phyloP scores from a whole-genome alignment of 2,329 filamentous ascomycete species.

The Colletotrichum lindemuthianum region DNA sequence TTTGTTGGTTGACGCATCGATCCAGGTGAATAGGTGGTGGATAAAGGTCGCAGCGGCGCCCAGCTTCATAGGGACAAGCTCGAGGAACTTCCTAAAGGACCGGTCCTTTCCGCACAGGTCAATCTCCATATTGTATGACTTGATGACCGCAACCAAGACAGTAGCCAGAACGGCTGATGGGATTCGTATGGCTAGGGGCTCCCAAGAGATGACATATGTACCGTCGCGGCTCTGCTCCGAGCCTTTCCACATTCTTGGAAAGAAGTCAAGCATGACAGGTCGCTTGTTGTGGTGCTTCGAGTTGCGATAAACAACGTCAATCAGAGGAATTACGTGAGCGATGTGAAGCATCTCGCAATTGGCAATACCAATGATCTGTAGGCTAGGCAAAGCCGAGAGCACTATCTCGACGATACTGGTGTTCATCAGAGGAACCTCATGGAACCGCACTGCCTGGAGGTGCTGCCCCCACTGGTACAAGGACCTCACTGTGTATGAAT shows the following conservation, averaged over 20 bases:
- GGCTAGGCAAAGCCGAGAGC: slow-evolving; percentile 35
- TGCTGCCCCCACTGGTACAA: slow-evolving; percentile 25
- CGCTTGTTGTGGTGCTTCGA: slow-evolving; percentile 31
- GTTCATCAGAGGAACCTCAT: slow-evolving; percentile 41
- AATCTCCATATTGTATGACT: slow-evolving; percentile 25
- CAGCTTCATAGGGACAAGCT: slow-evolving; percentile 28
- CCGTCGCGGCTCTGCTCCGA: neutral
- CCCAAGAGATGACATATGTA: slow-evolving; percentile 28
- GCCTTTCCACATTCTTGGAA: slow-evolving; percentile 15
- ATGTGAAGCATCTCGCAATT: slow-evolving; percentile 45
- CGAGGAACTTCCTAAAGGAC: slow-evolving; percentile 22
- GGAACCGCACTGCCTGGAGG: slow-evolving; percentile 40
- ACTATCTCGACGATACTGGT: slow-evolving; percentile 35
- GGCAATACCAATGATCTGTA: slow-evolving; percentile 40
- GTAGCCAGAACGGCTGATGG: slow-evolving; percentile 9
- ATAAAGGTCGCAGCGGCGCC: slow-evolving; percentile 21
- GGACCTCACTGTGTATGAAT: slow-evolving; percentile 13
- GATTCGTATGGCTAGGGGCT: neutral
- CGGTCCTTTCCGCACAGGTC: slow-evolving; percentile 15
- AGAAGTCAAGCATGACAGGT: slow-evolving; percentile 32
- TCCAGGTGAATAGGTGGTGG: slow-evolving; percentile 17
- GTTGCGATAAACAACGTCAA: slow-evolving; percentile 39
- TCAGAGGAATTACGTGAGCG: slow-evolving; percentile 33
- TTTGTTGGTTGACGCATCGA: neutral
- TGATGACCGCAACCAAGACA: slow-evolving; percentile 26